Percentiles rank a stretch among this genome's conserved stretches.
Evolutionary conservation across 345 rosid species (phyloP).

Genomic region (Hibiscus mutabilis): DNA sequence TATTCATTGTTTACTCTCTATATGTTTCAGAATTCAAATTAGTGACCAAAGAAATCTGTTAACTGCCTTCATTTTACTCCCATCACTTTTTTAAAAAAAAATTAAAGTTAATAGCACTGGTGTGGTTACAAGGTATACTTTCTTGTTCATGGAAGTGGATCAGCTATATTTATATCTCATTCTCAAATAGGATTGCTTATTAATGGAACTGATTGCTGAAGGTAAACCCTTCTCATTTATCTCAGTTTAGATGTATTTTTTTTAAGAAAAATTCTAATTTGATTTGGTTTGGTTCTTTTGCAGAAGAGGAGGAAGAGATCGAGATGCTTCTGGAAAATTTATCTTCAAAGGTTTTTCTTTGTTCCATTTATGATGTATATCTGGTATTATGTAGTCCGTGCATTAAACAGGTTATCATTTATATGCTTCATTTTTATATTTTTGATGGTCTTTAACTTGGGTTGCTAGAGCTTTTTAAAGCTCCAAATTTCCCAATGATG

Average conservation of each 20-base stretch:
- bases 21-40: no score
- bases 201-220: conserved; percentile 89
- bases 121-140: no score
- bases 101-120: no score
- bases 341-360: conserved; percentile 70
- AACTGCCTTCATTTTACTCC: no score
- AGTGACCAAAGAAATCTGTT: no score
- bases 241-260: neutral
- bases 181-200: no score
- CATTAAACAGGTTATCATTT: conserved; percentile 1
- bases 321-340: conserved; percentile 99
- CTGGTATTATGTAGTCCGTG: neutral
- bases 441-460: neutral
- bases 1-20: no score
- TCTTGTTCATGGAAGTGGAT: no score
- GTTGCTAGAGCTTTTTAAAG: neutral
- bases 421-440: neutral
- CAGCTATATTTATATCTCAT: no score
- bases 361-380: conserved; percentile 13
- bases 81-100: no score
- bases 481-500: neutral
- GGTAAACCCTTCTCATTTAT: conserved; percentile 35
- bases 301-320: conserved; percentile 99
- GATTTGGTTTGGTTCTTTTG: conserved; percentile 16
- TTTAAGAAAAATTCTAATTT: neutral